Conservation (phyloP, 2,329 filamentous ascomycete genomes). For the Pseudocercospora macadamiae region DNA sequence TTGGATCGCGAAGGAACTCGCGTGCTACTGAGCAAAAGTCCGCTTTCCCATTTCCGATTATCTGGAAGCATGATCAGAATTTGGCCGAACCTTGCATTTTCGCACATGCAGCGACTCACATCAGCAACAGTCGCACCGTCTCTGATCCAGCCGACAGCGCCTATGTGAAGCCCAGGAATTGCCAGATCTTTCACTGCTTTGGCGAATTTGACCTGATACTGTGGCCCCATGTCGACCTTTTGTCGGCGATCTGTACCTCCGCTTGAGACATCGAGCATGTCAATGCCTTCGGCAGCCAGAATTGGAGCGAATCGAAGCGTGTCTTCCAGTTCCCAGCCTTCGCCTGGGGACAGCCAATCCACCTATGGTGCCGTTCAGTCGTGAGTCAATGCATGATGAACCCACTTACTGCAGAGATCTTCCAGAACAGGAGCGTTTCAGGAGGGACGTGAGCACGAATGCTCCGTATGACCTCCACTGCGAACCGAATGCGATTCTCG, state of each 20-base stretch:
- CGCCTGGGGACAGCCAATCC: not conserved
- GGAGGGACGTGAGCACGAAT: not conserved
- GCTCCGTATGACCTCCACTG: conserved; percentile 48
- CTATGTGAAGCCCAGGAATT: not conserved
- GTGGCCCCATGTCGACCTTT: not conserved
- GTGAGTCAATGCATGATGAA: too few species aligned
- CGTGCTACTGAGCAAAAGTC: conserved; percentile 1
- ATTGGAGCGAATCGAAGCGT: conserved; percentile 1
- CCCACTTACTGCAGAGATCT: not conserved
- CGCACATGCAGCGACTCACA: not conserved
- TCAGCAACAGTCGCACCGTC: conserved; percentile 1
- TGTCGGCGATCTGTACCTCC: not conserved
- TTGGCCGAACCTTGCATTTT: not conserved
- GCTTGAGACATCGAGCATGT: not conserved
- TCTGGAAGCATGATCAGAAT: not conserved
- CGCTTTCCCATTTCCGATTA: not conserved
- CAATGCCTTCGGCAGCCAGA: not conserved
- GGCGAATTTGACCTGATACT: not conserved
- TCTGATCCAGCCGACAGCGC: conserved; percentile 1
- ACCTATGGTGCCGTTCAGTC: not conserved
- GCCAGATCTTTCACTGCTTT: not conserved
- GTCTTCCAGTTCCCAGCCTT: conserved; percentile 1
- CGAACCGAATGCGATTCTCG: conserved; percentile 57
- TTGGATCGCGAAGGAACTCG: not conserved
- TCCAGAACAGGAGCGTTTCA: conserved; percentile 1